Percentiles rank a stretch among this genome's conserved stretches.
These are phyloP conservation scores for Bipolaris cookei DNA, from an alignment of 2,329 filamentous ascomycete species.

Conservation along the genomic window DNA sequence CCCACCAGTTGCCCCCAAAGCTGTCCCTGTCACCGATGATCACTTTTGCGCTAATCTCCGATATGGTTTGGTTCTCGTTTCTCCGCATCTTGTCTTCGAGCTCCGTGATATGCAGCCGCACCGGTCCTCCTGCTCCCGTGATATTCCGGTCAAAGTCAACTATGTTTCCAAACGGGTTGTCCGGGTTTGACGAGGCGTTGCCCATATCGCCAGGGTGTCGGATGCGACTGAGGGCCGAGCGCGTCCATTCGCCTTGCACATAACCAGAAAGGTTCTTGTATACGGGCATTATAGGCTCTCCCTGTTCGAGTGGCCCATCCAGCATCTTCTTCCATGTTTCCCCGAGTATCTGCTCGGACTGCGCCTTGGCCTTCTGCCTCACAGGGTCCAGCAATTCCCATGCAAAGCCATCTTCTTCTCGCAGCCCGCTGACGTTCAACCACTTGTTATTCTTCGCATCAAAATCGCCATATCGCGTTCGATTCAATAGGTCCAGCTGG, in stretches of 20 bases:
- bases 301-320: slow-evolving; percentile 48
- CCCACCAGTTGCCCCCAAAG: slow-evolving; percentile 73
- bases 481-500: slow-evolving; percentile 54
- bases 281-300: slow-evolving; percentile 57
- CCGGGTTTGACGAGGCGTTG: slow-evolving; percentile 64
- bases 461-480: slow-evolving; percentile 56
- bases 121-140: slow-evolving; percentile 70
- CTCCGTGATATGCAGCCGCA: slow-evolving; percentile 72
- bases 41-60: slow-evolving; percentile 72
- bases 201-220: slow-evolving; percentile 56
- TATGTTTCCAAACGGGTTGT: slow-evolving; percentile 67
- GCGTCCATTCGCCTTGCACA: slow-evolving; percentile 77
- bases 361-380: slow-evolving; percentile 68
- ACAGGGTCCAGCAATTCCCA: slow-evolving; percentile 77
- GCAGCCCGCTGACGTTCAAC: slow-evolving; percentile 73
- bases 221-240: slow-evolving; percentile 57
- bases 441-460: slow-evolving; percentile 54
- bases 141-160: slow-evolving; percentile 78
- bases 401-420: slow-evolving; percentile 73
- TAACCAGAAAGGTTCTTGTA: slow-evolving; percentile 82
- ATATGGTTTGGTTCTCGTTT: slow-evolving; percentile 56
- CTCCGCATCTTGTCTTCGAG: slow-evolving; percentile 48
- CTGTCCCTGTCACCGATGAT: slow-evolving; percentile 74
- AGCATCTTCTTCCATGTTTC: slow-evolving; percentile 37
- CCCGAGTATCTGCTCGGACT: slow-evolving; percentile 52